A percentile compares a stretch with the other conserved stretches of the same genome.
phyloP scores from a whole-genome alignment of 23 red algal species.

The Chondrus crispus region DNA sequence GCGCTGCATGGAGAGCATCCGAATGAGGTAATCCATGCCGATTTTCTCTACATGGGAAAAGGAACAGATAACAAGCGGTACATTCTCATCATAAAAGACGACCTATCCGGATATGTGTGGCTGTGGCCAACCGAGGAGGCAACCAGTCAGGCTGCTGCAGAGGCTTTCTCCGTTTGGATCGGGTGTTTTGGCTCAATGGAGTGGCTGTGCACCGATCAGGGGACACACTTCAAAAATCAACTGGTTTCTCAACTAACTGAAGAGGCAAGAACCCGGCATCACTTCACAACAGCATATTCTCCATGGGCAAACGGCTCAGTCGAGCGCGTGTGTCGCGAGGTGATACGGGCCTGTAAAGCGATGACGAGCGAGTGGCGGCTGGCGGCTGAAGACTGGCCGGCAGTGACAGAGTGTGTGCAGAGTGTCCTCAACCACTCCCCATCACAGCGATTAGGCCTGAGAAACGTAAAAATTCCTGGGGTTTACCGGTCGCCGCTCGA shows the following conservation, averaged over 20 bases:
- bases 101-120: slow-evolving; percentile 17
- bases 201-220: not conserved
- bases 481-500: not conserved
- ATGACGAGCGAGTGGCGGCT: not conserved
- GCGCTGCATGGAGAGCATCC: slow-evolving; percentile 7
- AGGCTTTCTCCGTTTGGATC: slow-evolving; percentile 6
- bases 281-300: slow-evolving; percentile 38
- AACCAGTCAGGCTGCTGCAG: not conserved
- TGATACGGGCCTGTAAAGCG: not conserved
- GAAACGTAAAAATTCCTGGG: not conserved
- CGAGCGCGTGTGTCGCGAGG: slow-evolving; percentile 3
- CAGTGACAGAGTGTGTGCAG: not conserved
- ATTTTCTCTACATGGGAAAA: slow-evolving; percentile 22
- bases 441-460: not conserved
- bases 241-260: not conserved
- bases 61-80: not conserved
- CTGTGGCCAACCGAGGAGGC: not conserved
- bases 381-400: not conserved
- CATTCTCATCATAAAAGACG: not conserved
- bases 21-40: too few species aligned
- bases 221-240: not conserved
- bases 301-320: slow-evolving; percentile 40
- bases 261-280: not conserved
- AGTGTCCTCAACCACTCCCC: not conserved
- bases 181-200: not conserved